These are phyloP conservation scores for Colletotrichum paranaense DNA, from an alignment of 2,329 filamentous ascomycete species.

Conservation along the genomic window DNA sequence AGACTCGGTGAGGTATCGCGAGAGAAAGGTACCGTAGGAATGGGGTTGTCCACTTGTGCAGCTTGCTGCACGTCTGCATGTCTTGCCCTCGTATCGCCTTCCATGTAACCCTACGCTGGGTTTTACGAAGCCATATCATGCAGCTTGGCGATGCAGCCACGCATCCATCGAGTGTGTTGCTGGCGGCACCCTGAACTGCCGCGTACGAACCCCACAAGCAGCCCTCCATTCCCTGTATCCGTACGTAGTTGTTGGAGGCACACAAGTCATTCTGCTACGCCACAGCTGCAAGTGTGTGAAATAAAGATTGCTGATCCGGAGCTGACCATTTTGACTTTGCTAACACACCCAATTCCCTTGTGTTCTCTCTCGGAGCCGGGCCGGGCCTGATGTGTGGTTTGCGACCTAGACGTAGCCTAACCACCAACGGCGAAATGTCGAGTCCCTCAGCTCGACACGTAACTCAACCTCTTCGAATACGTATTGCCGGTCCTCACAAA, in stretches of 20 bases:
- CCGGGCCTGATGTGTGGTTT: not conserved
- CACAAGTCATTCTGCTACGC: slow-evolving; percentile 5
- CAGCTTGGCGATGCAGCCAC: slow-evolving; percentile 30
- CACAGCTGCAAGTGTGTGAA: slow-evolving; percentile 6
- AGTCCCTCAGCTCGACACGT: not conserved
- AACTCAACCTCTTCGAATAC: not conserved
- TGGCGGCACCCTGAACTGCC: slow-evolving; percentile 16
- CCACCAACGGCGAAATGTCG: not conserved
- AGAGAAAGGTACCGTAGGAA: not conserved
- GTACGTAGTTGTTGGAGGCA: not conserved
- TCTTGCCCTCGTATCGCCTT: slow-evolving; percentile 31
- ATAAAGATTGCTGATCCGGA: not conserved
- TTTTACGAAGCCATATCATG: slow-evolving; percentile 27
- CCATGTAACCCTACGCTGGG: slow-evolving; percentile 21
- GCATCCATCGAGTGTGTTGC: slow-evolving; percentile 3
- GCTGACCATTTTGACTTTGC: not conserved
- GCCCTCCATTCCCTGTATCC: not conserved
- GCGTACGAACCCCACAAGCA: slow-evolving; percentile 1
- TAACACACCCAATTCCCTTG: no score
- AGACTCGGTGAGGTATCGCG: not conserved
- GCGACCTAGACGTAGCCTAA: not conserved
- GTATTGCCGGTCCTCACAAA: not conserved
- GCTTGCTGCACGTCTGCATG: slow-evolving; percentile 24
- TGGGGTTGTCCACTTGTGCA: not conserved
- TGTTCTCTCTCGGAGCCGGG: not conserved